These are phyloP conservation scores for Metrosideros polymorpha DNA, from an alignment of 441 rosid species.

Conservation along the genomic window DNA sequence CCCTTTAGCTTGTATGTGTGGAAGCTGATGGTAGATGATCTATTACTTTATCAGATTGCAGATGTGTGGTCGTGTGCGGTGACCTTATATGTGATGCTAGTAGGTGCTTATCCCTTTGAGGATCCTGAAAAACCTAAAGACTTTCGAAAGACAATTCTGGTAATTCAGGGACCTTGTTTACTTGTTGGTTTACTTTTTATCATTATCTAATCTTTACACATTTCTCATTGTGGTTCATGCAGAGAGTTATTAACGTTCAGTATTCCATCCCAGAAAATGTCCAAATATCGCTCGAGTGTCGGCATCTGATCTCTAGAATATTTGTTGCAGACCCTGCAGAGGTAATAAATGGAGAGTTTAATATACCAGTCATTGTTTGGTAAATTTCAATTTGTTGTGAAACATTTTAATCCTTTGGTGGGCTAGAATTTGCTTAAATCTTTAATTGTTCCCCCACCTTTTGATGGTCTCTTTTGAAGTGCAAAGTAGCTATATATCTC, in stretches of 20 bases:
- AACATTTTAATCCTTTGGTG: background rate
- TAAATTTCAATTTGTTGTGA: background rate
- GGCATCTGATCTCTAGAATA: constrained; percentile 52
- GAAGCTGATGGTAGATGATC: background rate
- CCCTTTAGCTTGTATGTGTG: background rate
- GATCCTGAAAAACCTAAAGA: constrained; percentile 63
- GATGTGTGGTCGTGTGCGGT: constrained; percentile 84
- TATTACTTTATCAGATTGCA: constrained; percentile 34
- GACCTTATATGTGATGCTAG: constrained; percentile 64
- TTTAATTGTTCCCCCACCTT: background rate
- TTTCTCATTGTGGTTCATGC: background rate
- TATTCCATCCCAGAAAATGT: constrained; percentile 50
- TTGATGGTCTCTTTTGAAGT: background rate
- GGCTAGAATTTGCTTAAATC: background rate
- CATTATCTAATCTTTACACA: background rate
- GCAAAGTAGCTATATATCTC: background rate
- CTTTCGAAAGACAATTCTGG: constrained; percentile 52
- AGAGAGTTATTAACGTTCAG: constrained; percentile 56
- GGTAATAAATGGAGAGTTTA: constrained; percentile 6
- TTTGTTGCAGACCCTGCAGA: constrained; percentile 50
- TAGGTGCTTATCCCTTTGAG: constrained; percentile 69
- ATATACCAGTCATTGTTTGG: background rate
- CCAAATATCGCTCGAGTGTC: constrained; percentile 43
- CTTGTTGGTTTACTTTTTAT: background rate
- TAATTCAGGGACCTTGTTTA: background rate